phyloP scores from a whole-genome alignment of 768 basidiomycete species.

The Russula sp. region DNA sequence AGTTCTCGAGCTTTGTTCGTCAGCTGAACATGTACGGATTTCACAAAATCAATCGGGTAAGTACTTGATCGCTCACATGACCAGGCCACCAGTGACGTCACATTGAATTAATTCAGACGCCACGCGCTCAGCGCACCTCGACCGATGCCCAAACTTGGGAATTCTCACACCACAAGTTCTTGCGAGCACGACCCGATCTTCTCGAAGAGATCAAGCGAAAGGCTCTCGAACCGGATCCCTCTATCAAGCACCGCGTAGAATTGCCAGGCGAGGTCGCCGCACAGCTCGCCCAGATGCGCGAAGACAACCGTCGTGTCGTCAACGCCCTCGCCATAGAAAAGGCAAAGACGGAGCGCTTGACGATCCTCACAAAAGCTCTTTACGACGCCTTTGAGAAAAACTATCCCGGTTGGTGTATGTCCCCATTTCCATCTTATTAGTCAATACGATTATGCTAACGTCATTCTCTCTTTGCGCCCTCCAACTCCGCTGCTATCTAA shows the following conservation, averaged over 20 bases:
- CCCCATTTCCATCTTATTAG: background rate
- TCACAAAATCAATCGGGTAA: conserved; percentile 86
- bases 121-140: conserved; percentile 78
- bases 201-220: conserved; percentile 86
- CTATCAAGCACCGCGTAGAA: conserved; percentile 68
- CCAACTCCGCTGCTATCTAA: conserved; percentile 3
- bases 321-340: conserved; percentile 51
- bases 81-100: conserved; percentile 15
- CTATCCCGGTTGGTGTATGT: conserved; percentile 55
- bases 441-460: conserved; percentile 7
- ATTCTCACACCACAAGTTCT: conserved; percentile 84
- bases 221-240: conserved; percentile 76
- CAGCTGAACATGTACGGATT: conserved; percentile 98
- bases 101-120: conserved; percentile 48
- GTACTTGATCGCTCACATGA: conserved; percentile 32
- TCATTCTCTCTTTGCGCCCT: conserved; percentile 11
- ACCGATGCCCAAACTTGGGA: conserved; percentile 84
- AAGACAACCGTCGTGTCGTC: conserved; percentile 66
- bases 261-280: conserved; percentile 74
- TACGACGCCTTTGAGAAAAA: conserved; percentile 60
- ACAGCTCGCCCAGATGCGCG: conserved; percentile 65
- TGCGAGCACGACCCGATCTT: conserved; percentile 75
- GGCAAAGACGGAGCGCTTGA: conserved; percentile 59
- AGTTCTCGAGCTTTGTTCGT: conserved; percentile 93
- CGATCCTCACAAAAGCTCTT: conserved; percentile 54